Evolutionary conservation across 768 basidiomycete species (phyloP).

Genomic region (Tylopilus felleus): DNA sequence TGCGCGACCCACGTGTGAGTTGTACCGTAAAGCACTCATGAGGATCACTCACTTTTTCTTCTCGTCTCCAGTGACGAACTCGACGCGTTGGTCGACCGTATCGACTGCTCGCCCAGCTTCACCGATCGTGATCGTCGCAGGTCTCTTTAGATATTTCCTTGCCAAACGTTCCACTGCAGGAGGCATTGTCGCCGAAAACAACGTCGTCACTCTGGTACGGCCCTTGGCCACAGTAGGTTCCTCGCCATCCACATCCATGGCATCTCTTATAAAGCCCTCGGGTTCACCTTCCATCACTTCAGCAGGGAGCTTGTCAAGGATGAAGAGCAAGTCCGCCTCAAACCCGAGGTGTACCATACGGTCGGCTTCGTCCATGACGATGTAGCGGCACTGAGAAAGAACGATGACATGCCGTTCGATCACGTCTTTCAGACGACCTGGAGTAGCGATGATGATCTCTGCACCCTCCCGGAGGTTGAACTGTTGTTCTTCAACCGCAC

Average conservation of each 20-base stretch:
- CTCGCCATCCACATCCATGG: constrained; percentile 75
- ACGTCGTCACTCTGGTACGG: constrained; percentile 85
- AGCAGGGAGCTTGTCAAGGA: constrained; percentile 86
- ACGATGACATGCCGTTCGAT: constrained; percentile 95
- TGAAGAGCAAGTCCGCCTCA: constrained; percentile 90
- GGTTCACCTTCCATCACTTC: constrained; percentile 84
- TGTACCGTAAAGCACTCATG: background rate
- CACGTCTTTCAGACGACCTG: constrained; percentile 96
- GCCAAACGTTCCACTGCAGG: constrained; percentile 93
- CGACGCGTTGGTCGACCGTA: constrained; percentile 94
- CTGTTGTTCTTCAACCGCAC: constrained; percentile 95
- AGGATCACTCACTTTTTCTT: constrained; percentile 80
- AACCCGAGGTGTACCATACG: constrained; percentile 99
- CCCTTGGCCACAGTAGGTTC: constrained; percentile 55
- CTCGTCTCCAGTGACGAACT: constrained; percentile 89
- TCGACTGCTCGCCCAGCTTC: constrained; percentile 98
- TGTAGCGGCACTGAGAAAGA: constrained; percentile 93
- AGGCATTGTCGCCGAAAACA: constrained; percentile 99
- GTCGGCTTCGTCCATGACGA: constrained; percentile 99
- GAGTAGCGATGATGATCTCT: constrained; percentile 97
- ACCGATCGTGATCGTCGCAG: constrained; percentile 96
- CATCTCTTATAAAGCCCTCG: constrained; percentile 36
- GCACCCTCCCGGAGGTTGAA: constrained; percentile 98
- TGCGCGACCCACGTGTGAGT: constrained; percentile 31
- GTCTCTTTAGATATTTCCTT: constrained; percentile 87